Evolutionary conservation across 495 filamentous ascomycete genomes (phyloP), one percentile per base, ranked within the genome.

Genomic region (Cairneyella variabilis): DNA sequence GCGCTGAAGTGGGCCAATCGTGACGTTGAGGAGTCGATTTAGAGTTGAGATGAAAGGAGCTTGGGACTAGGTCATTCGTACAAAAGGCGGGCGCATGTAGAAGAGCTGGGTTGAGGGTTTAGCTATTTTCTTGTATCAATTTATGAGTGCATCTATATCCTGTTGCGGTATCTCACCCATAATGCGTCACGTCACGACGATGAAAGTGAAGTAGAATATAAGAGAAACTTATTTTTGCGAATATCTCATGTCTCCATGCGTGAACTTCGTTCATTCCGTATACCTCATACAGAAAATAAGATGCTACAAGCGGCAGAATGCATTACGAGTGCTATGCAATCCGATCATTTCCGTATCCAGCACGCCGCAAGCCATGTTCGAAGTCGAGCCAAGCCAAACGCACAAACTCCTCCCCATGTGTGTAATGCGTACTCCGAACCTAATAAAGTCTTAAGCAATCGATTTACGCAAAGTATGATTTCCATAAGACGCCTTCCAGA

Each of bases 401-500:
- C 37, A 16, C 10, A 40, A 40, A 40, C 37, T 40, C 37, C 37
- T 40, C 11, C 17, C 37, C 37, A 34, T 17, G 16, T 20, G 37
- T 17, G 7, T 14, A 32, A 32, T 32, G n/a, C n/a, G n/a, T n/a
- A 6, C 6, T 32, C 28, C 14, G 28, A 32, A 32, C 28, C 28
- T 6, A 32, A 44, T 44, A 14, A 44, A 18, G 10, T 14, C 3
- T 23, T 17, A 21, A 20, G 23, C 38, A 21, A 44, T 22, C 41
- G 23, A 26, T 59, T n/a, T 77, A 97, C 51, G 93, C 93, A 75
- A 97, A 99, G 66, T 99, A 99, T 64, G 91, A 96, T 83, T 97
- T 97, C 95, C 95, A 99, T 51, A 99, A 75, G 32, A 97, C 95
- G 38, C 93, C 93, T 60, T 96, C 91, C 18, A 98, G 72, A 66